Evolutionary conservation across 129 eudicot genomes (phyloP).

Genomic region (Dittrichia graveolens): DNA sequence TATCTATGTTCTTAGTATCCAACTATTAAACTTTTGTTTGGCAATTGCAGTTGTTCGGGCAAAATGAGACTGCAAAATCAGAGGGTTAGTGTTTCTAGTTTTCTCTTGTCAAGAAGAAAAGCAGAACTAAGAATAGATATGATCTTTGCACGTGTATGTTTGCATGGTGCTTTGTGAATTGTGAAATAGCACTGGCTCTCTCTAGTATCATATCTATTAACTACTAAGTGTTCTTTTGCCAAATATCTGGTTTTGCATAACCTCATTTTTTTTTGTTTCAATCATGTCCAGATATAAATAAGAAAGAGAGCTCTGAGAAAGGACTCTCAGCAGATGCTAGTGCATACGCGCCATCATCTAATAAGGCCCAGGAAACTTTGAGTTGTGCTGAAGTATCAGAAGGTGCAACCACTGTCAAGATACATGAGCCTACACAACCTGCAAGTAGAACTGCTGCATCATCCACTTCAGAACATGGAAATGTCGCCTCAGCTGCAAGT

Average conservation of each 20-base stretch:
- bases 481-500: constrained; percentile 51
- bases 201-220: neutral
- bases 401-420: constrained; percentile 36
- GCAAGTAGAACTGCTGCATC: constrained; percentile 44
- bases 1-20: neutral
- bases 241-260: neutral
- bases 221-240: neutral
- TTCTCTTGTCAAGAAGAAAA: neutral
- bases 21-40: constrained; percentile 5
- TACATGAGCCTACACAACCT: constrained; percentile 42
- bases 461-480: constrained; percentile 56
- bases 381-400: constrained; percentile 41
- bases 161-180: neutral
- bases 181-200: neutral
- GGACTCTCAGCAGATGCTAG: constrained; percentile 50
- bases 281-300: neutral
- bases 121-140: neutral
- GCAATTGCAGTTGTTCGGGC: constrained; percentile 49
- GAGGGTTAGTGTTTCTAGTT: constrained; percentile 53
- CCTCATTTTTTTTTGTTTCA: neutral
- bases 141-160: neutral
- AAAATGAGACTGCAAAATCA: constrained; percentile 39
- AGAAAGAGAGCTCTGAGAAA: constrained; percentile 48
- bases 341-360: constrained; percentile 52
- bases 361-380: constrained; percentile 39